phyloP scores from a whole-genome alignment of 805 yeast genomes.

The Saccharomyces kudriavzevii region DNA sequence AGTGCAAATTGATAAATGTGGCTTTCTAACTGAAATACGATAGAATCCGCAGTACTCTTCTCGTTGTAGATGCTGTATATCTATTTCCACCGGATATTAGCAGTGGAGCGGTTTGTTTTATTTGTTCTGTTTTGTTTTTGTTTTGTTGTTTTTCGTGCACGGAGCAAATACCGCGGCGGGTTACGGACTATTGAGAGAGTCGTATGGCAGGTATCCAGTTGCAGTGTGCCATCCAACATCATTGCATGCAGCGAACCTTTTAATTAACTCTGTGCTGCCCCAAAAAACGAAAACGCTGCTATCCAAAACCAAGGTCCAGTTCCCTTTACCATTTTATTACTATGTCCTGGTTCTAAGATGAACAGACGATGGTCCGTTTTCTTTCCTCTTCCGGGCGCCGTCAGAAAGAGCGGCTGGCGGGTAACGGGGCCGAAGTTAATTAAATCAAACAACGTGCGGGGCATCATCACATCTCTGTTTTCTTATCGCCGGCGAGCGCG shows the following conservation, averaged over 20 bases:
- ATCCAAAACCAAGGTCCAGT: not conserved
- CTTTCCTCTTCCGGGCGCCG: not conserved
- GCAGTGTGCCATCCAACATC: not conserved
- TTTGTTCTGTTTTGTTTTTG: slow-evolving; percentile 3
- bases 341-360: not conserved
- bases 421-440: not conserved
- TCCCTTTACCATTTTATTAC: not conserved
- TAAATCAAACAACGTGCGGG: not conserved
- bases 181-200: not conserved
- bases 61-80: not conserved
- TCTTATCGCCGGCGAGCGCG: not conserved
- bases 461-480: not conserved
- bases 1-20: not conserved
- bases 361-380: not conserved
- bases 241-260: not conserved
- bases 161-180: not conserved
- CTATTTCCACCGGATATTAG: not conserved
- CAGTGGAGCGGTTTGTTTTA: too few species aligned
- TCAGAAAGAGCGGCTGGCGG: not conserved
- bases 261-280: not conserved
- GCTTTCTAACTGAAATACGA: not conserved
- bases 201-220: not conserved
- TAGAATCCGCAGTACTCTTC: not conserved
- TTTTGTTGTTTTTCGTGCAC: not conserved
- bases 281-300: not conserved